phyloP scores from a whole-genome alignment of 2,329 filamentous ascomycete species.

The Fusarium sp. region DNA sequence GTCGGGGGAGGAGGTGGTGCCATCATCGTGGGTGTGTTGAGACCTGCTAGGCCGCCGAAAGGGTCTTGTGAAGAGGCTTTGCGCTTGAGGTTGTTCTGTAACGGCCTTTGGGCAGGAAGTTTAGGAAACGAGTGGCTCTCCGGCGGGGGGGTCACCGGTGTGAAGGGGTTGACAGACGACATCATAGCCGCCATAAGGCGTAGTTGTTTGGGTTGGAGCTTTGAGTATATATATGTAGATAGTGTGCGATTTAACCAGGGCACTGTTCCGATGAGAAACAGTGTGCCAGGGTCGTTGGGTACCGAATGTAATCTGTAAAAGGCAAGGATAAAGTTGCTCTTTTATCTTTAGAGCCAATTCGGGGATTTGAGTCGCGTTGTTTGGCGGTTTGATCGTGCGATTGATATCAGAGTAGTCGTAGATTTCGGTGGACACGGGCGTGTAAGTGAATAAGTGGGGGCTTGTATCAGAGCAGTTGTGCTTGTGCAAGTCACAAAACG shows the following conservation, averaged over 20 bases:
- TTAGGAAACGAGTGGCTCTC: slow-evolving; percentile 48
- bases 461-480: slow-evolving; percentile 14
- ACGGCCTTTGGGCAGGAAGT: slow-evolving; percentile 46
- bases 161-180: slow-evolving; percentile 48
- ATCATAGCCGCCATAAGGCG: slow-evolving; percentile 48
- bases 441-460: slow-evolving; percentile 36
- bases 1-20: slow-evolving; percentile 41
- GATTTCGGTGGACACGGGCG: slow-evolving; percentile 17
- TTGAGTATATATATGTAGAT: slow-evolving; percentile 36
- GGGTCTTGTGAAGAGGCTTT: slow-evolving; percentile 45
- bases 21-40: slow-evolving; percentile 38
- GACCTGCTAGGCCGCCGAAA: slow-evolving; percentile 27
- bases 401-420: slow-evolving; percentile 13
- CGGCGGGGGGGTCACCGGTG: slow-evolving; percentile 47
- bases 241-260: slow-evolving; percentile 10
- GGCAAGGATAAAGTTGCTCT: slow-evolving; percentile 29
- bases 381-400: slow-evolving; percentile 17
- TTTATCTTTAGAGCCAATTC: slow-evolving; percentile 26
- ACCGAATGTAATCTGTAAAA: slow-evolving; percentile 13
- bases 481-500: slow-evolving; percentile 24
- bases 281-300: slow-evolving; percentile 26
- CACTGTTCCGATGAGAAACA: slow-evolving; percentile 28
- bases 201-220: slow-evolving; percentile 24
- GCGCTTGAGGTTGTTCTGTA: slow-evolving; percentile 45
- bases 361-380: slow-evolving; percentile 24